Base-by-base conservation (phyloP, 257 asterid genomes). In the Rhazya stricta region DNA sequence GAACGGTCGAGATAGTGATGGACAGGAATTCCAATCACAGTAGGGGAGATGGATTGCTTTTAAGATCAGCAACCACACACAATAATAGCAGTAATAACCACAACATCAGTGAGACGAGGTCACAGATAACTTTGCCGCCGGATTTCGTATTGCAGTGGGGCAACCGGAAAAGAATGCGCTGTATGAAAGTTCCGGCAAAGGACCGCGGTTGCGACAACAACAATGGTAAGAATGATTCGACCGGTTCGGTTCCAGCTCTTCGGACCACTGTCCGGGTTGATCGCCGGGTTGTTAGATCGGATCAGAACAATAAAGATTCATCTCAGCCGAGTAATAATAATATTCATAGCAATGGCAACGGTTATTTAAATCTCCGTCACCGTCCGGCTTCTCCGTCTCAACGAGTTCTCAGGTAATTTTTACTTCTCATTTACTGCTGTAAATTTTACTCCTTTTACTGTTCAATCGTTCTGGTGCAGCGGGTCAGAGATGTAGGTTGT, bases 111-210 rank as follows among this genome's bases (percentile, higher is more conserved):
- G 81, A 82, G 37, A 30, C 67, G 48, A 65, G 71, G 74, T 53
- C 80, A 19, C 37, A 63, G 7, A 79, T 76, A 36, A 84, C 88
- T 76, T 61, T 93, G 84, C 83, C 97, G 77, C 86, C 94, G 0
- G 91, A 92, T 74, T 90, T 92, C 81, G 86, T 82, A 9, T 81
- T 94, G 81, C 97, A 89, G 88, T 89, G 96, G 97, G 99, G 97
- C 11, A 92, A 86, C 74, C 81, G 91, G 74, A 94, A 94, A 77
- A 81, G 97, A 84, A 76, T 89, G 63, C 87, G 94, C 34, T 89
- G 98, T 81, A 89, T 87, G 95, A 94, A 94, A 86, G 84, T 81
- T 43, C 93, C 84, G 73, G 84, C 74, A 10, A 88, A 88, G 85
- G 91, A 88, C 77, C 85, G 79, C n/a, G 50, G 71, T 23, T 29